These are phyloP conservation scores for Ceriops zippeliana DNA, from an alignment of 345 rosid genomes.

Conservation along the genomic window DNA sequence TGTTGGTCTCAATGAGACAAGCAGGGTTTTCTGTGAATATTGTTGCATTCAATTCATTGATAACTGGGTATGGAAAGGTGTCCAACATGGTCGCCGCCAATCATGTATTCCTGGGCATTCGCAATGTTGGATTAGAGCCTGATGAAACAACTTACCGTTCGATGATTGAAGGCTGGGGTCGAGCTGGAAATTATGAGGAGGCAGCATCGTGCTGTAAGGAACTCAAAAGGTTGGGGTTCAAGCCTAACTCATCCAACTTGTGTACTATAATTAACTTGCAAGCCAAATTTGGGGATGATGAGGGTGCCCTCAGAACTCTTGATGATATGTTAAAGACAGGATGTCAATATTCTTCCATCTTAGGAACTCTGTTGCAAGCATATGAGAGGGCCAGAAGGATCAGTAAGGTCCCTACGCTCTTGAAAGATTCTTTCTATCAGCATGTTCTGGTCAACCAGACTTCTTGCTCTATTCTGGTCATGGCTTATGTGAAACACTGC, in stretches of 20 bases:
- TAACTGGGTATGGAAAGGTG: slow-evolving; percentile 79
- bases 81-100: slow-evolving; percentile 71
- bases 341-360: slow-evolving; percentile 65
- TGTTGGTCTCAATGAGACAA: slow-evolving; percentile 51
- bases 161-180: slow-evolving; percentile 98
- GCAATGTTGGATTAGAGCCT: slow-evolving; percentile 53
- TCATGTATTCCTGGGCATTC: slow-evolving; percentile 39
- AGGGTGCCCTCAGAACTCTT: slow-evolving; percentile 53
- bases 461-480: slow-evolving; percentile 76
- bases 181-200: slow-evolving; percentile 45
- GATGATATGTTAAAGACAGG: slow-evolving; percentile 69
- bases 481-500: slow-evolving; percentile 73
- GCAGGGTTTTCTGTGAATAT: slow-evolving; percentile 52
- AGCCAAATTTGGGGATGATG: slow-evolving; percentile 64
- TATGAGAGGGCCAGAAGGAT: slow-evolving; percentile 67
- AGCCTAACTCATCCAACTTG: slow-evolving; percentile 78
- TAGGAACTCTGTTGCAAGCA: slow-evolving; percentile 66
- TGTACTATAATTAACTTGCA: slow-evolving; percentile 72
- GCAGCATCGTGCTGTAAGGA: slow-evolving; percentile 54
- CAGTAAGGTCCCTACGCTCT: slow-evolving; percentile 52
- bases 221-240: slow-evolving; percentile 58
- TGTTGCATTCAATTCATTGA: slow-evolving; percentile 70
- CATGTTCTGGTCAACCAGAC: slow-evolving; percentile 62
- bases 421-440: slow-evolving; percentile 58
- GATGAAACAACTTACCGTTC: slow-evolving; percentile 84